Evolutionary conservation across 2,329 filamentous ascomycete genomes (phyloP), one percentile per base, ranked within the genome.

Genomic region (Zasmidium angulare): DNA sequence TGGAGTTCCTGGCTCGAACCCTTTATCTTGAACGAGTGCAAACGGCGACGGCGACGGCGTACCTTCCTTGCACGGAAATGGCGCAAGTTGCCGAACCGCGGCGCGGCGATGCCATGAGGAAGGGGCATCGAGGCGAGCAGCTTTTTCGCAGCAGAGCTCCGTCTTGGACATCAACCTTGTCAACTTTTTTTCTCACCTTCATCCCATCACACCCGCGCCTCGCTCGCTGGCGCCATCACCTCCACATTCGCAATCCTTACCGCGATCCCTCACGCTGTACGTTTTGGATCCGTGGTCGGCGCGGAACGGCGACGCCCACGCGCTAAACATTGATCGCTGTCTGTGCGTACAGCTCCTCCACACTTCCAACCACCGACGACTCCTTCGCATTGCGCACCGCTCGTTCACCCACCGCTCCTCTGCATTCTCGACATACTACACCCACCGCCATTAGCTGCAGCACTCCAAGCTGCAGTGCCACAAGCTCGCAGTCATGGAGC

Each of bases 401-500:
- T 19, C 31, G 2, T 23, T 24, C 51, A 3, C n/a, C 9, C 3
- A 36, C 50, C 19, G 2, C 11, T 20, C 24, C 29, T 21, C 29
- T 40, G 23, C 53, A 19, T 26, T 22, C n/a, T n/a, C 48, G 46
- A 11, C 23, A 48, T 20, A 22, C 6, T 6, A 36, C 21, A 4
- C 31, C 20, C 46, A 46, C 26, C 46, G 23, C 17, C 49, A 20
- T 40, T 24, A 48, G 50, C 59, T 55, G 61, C 56, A 49, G 53
- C 53, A 20, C 57, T 54, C 54, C 40, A 63, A 58, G 57, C 56
- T 72, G 69, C 69, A 72, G 69, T 69, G 68, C 59, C 61, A 68
- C 53, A 64, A 62, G 56, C 65, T 66, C 26, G 57, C 62, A 49
- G 69, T 68, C 64, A 74, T 75, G 70, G 91, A 93, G 79, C 85